Conservation (phyloP, 2,329 filamentous ascomycete genomes). For the Pseudogymnoascus sp. region DNA sequence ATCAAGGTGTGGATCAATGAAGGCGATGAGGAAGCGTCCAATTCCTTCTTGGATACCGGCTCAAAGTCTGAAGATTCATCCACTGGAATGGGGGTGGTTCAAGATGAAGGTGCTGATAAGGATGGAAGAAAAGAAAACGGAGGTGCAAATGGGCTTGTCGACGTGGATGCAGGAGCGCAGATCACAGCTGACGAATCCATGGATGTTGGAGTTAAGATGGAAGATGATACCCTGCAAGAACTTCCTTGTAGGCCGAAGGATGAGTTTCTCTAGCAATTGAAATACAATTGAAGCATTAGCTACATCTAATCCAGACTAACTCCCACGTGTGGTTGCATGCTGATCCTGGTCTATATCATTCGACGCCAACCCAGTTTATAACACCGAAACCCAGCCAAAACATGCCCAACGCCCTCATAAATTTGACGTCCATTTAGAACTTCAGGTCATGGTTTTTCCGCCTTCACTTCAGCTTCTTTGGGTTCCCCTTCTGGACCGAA, state of each 20-base stretch:
- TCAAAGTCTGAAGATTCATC: neutral
- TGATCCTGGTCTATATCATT: neutral
- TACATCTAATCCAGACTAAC: neutral
- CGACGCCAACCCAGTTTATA: neutral
- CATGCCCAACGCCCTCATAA: conserved; percentile 4
- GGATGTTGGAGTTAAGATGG: neutral
- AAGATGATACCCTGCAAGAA: conserved; percentile 4
- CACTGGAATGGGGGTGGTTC: neutral
- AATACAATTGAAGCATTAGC: neutral
- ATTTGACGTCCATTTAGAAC: conserved; percentile 1
- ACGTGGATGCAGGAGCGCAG: neutral
- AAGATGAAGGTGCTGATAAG: neutral
- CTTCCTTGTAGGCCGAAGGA: conserved; percentile 4
- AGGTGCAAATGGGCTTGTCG: neutral
- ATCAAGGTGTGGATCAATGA: conserved; percentile 52
- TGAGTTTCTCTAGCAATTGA: neutral
- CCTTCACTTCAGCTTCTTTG: conserved; percentile 27
- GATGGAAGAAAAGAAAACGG: neutral
- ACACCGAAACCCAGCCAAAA: neutral
- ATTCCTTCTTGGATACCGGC: neutral
- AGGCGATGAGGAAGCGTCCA: conserved; percentile 15
- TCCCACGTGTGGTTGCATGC: neutral
- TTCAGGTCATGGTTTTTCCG: neutral
- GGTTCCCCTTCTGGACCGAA: conserved; percentile 72
- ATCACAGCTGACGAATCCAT: neutral